Evolutionary conservation across 177 flowering plant genomes (phyloP).

Genomic region (Vitis hybrid): DNA sequence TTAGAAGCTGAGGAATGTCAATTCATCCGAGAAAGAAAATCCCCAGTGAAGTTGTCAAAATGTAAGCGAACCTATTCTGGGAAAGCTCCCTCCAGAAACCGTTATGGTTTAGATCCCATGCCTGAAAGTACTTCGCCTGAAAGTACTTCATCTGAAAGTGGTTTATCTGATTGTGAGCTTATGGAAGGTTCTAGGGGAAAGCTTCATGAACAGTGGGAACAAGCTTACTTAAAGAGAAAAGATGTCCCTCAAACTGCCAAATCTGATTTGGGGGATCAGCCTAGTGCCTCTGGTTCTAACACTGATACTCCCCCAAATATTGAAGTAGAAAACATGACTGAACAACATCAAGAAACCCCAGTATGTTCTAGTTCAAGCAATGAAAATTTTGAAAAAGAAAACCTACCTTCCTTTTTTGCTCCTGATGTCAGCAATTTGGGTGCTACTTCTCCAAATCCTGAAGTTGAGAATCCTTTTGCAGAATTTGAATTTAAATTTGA

Average conservation of each 20-base stretch:
- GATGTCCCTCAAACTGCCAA: conserved; percentile 10
- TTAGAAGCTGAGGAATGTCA: conserved; percentile 32
- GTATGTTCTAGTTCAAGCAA: conserved; percentile 28
- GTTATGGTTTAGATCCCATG: conserved; percentile 34
- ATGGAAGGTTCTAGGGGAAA: conserved; percentile 54
- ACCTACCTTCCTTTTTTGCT: conserved; percentile 1
- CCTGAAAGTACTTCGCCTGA: conserved; percentile 34
- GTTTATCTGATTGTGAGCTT: conserved; percentile 73
- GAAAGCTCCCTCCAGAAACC: conserved; percentile 34
- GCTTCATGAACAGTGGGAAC: conserved; percentile 76
- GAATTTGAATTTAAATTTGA: conserved; percentile 4
- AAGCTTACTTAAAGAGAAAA: conserved; percentile 51
- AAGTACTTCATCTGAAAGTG: conserved; percentile 51
- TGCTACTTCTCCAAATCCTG: conserved; percentile 2
- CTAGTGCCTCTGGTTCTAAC: conserved; percentile 34
- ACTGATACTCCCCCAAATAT: conserved; percentile 14
- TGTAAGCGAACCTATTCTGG: conserved; percentile 29
- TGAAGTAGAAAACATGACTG: conserved; percentile 20
- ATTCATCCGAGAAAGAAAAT: conserved; percentile 22
- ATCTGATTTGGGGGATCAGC: conserved; percentile 28
- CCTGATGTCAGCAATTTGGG: conserved; percentile 3
- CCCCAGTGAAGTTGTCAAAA: conserved; percentile 38
- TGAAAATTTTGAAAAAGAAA: conserved; percentile 15
- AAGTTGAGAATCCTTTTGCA: neutral
- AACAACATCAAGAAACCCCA: conserved; percentile 18